Evolutionary conservation across 768 basidiomycete genomes (phyloP), one percentile per base, ranked within the genome.

Genomic region (Russula virescens): DNA sequence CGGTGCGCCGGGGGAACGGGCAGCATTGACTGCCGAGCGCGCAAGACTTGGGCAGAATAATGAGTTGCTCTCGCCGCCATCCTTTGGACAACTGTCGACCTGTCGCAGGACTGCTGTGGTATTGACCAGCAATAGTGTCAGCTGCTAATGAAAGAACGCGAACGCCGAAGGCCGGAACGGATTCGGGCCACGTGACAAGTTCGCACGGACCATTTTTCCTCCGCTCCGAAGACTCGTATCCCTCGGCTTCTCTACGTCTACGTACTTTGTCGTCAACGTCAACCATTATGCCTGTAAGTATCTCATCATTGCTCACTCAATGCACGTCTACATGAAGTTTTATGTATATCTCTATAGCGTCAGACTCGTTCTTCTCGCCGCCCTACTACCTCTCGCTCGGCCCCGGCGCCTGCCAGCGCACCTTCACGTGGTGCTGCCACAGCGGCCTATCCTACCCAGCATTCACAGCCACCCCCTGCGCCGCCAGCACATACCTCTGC

Each of bases 281-380:
- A 23, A 52, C 57, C 46, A 50, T 61, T 46, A 84, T 84, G 83
- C 74, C 83, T 73, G 83, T 83, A 68, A 70, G 82, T 74, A 19
- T 34, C 55, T 55, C 18, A 35, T 54, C n/a, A 58, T 19, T 38
- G 45, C 28, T 2, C 48, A 51, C 18, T 59, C 49, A 42, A 23
- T 25, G 56, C 18, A 25, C 23, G 43, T 46, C 40, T 35, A 49
- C 21, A 10, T 19, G 47, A 16, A n/a, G 18, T 8, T 16, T 42
- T 8, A 52, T 13, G 42, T 26, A 51, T 60, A 43, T 25, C n/a
- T 49, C 7, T 55, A 23, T 55, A 91, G 91, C 89, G 90, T 73
- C 82, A 83, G 76, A 91, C 90, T 48, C 89, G 90, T 70, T 83
- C 87, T 71, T 83, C 87, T 71, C 82, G 88, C 60, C 82, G 88